Conservation (phyloP, 1,139 yeast species). For the Yamadazyma taylorii region DNA sequence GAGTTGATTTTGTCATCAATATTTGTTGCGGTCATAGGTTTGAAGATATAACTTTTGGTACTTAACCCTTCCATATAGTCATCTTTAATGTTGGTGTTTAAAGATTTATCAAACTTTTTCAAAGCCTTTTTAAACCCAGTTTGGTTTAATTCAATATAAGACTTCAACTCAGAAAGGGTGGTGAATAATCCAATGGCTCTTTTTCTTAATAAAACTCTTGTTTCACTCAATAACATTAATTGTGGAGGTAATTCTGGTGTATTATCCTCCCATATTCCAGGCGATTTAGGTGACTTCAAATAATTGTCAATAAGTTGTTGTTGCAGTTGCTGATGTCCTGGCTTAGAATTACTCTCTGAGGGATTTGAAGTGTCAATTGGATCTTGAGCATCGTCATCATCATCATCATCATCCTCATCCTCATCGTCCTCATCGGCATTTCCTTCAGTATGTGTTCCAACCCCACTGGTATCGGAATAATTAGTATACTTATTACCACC, state of each 20-base stretch:
- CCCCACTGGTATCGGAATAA: slow-evolving; percentile 6
- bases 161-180: slow-evolving; percentile 62
- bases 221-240: slow-evolving; percentile 39
- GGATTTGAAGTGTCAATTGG: slow-evolving; percentile 16
- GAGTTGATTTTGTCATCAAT: slow-evolving; percentile 45
- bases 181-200: slow-evolving; percentile 57
- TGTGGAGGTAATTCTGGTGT: slow-evolving; percentile 38
- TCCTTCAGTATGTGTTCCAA: slow-evolving; percentile 32
- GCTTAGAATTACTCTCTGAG: slow-evolving; percentile 26
- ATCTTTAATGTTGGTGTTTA: slow-evolving; percentile 43
- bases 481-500: background rate
- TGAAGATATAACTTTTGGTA: slow-evolving; percentile 33
- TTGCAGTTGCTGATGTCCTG: background rate
- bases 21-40: slow-evolving; percentile 38
- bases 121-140: slow-evolving; percentile 69
- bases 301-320: slow-evolving; percentile 29
- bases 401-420: slow-evolving; percentile 26
- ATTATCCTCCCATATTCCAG: slow-evolving; percentile 32
- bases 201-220: slow-evolving; percentile 54
- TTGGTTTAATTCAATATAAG: slow-evolving; percentile 64
- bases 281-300: slow-evolving; percentile 39
- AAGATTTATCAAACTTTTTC: slow-evolving; percentile 68
- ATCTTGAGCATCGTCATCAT: slow-evolving; percentile 12
- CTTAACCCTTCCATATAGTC: slow-evolving; percentile 37
- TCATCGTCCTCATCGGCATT: slow-evolving; percentile 29